Conservation (phyloP, 2,329 filamentous ascomycete species). For the Gaeumannomyces tritici region DNA sequence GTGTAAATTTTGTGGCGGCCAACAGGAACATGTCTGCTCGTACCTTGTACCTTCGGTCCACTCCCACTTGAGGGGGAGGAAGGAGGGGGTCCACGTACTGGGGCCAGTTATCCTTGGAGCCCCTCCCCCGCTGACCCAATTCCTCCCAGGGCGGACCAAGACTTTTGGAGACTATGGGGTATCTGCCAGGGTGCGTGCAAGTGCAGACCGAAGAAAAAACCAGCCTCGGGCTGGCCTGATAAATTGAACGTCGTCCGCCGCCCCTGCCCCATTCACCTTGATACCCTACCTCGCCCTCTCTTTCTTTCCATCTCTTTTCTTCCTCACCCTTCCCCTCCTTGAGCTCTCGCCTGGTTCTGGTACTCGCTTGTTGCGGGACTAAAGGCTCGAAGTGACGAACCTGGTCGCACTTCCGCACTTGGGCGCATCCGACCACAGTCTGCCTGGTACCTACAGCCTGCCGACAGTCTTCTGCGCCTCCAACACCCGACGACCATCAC, state of each 20-base stretch:
- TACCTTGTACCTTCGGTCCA: too few species aligned
- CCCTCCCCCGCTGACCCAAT: neutral
- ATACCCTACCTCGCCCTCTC: neutral
- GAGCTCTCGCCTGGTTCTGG: neutral
- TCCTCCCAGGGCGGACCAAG: neutral
- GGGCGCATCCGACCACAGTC: too few species aligned
- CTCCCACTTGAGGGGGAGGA: too few species aligned
- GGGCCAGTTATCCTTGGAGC: too few species aligned
- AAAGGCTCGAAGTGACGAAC: neutral
- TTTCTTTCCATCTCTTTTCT: neutral
- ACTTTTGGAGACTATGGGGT: neutral
- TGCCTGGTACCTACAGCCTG: too few species aligned
- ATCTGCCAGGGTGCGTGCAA: neutral
- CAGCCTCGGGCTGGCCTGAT: neutral
- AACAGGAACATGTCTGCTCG: neutral
- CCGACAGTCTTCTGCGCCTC: too few species aligned
- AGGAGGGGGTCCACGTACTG: neutral
- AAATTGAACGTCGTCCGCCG: neutral
- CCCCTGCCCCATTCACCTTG: neutral
- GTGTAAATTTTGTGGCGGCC: neutral
- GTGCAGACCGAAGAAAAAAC: neutral
- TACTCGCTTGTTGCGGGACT: neutral
- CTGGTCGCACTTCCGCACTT: too few species aligned
- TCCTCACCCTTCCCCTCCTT: neutral
- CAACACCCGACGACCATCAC: neutral